Evolutionary conservation across 345 rosid genomes (phyloP), one percentile per base, ranked within the genome.

Genomic region (Aquilaria malaccensis): DNA sequence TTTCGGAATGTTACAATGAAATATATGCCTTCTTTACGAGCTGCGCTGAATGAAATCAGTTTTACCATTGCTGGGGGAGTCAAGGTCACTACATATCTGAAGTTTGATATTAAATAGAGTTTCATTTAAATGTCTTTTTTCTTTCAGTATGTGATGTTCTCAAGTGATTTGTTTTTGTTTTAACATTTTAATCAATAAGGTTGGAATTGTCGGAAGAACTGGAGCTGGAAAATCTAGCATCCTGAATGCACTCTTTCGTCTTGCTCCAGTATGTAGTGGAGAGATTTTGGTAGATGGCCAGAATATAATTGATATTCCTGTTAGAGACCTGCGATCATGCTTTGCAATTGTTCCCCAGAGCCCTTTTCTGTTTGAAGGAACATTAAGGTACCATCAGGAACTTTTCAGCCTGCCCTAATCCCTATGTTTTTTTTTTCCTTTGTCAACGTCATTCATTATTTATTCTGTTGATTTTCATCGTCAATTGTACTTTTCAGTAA

Each of bases 221-320:
- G 97, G 98, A 67, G 95, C 95, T 5, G 98, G 98, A 60, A 92
- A 92, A 68, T 89, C 98, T 32, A 89, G 95, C 45, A 55, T 92
- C 71, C 75, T 92, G 83, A 92, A 87, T 77, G 91, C 89, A 33
- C 89, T 92, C 62, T 85, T 92, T 75, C 83, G 87, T 72, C 97
- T 92, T 9, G 70, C 76, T 55, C 85, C 87, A 37, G 69, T 89
- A 66, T 77, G 82, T 47, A 58, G 71, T 15, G 98, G 97, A 55
- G 66, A 65, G 67, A 79, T 92, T 74, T 60, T 79, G 69, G 95
- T 92, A 33, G 98, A 89, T 78, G 85, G 86, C 48, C 59, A 82
- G 33, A 71, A 83, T 72, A 85, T 92, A 76, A 65, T 52, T 58
- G 75, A 81, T 69, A 64, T 81, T 75, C 85, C 89, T 6, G 72